These are phyloP conservation scores for Rhododendron kiyosumense DNA, from an alignment of 148 eudicot species.

Conservation along the genomic window DNA sequence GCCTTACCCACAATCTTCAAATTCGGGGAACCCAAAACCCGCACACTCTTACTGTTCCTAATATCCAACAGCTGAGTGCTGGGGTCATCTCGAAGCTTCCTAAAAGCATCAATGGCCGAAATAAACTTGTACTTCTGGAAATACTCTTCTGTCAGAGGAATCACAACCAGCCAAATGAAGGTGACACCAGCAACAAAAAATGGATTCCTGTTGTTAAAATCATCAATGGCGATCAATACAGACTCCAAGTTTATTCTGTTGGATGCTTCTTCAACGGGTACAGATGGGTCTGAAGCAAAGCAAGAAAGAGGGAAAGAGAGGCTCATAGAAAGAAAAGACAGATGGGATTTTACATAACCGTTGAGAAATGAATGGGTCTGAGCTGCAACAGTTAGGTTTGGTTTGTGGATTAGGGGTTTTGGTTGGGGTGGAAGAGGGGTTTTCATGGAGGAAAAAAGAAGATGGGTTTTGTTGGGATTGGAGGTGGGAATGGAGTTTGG, in stretches of 20 bases:
- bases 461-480: slow-evolving; percentile 4
- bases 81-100: slow-evolving; percentile 62
- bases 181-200: slow-evolving; percentile 74
- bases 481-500: neutral
- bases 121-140: slow-evolving; percentile 56
- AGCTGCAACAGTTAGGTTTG: neutral
- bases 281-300: slow-evolving; percentile 49
- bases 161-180: slow-evolving; percentile 65
- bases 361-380: slow-evolving; percentile 16
- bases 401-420: slow-evolving; percentile 7
- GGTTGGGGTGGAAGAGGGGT: slow-evolving; percentile 9
- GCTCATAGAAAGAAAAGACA: slow-evolving; percentile 28
- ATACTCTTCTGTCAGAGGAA: slow-evolving; percentile 60
- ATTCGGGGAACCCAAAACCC: slow-evolving; percentile 61
- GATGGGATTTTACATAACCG: slow-evolving; percentile 30
- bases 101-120: slow-evolving; percentile 67
- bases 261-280: slow-evolving; percentile 31
- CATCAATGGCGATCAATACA: slow-evolving; percentile 54
- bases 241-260: slow-evolving; percentile 66
- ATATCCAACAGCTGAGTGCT: slow-evolving; percentile 72
- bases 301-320: slow-evolving; percentile 41
- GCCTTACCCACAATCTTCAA: slow-evolving; percentile 57
- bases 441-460: slow-evolving; percentile 6
- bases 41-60: slow-evolving; percentile 64
- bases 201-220: slow-evolving; percentile 65